Evolutionary conservation across 495 filamentous ascomycete genomes (phyloP).

Genomic region (Xylaria longipes): DNA sequence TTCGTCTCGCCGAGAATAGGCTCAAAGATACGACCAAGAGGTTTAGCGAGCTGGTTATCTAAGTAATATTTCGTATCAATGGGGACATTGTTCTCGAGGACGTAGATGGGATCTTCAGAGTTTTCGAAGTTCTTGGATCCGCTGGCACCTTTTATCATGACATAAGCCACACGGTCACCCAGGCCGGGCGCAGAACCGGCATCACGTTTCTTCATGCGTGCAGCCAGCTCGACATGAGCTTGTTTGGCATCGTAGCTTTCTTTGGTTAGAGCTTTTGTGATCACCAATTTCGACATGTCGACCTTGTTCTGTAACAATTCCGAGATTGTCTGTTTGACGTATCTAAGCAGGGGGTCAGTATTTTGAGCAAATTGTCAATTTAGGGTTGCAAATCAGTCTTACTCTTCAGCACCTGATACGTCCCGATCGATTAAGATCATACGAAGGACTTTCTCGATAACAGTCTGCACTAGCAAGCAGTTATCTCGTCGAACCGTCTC

Average conservation of each 20-base stretch:
- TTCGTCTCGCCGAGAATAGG: slow-evolving; percentile 94
- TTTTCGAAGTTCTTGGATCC: slow-evolving; percentile 94
- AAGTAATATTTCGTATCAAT: slow-evolving; percentile 99
- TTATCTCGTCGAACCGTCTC: slow-evolving; percentile 98
- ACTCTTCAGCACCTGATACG: slow-evolving; percentile 90
- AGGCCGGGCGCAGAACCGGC: slow-evolving; percentile 92
- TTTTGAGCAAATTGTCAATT: background rate
- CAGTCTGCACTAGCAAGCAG: slow-evolving; percentile 91
- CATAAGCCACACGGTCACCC: slow-evolving; percentile 96
- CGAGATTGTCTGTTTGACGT: slow-evolving; percentile 94
- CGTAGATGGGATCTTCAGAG: slow-evolving; percentile 94
- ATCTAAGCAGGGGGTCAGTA: slow-evolving; percentile 59
- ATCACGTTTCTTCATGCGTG: slow-evolving; percentile 95
- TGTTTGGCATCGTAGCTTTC: slow-evolving; percentile 82
- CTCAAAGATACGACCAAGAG: slow-evolving; percentile 93
- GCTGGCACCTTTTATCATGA: slow-evolving; percentile 90
- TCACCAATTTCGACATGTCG: slow-evolving; percentile 99
- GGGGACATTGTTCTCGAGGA: slow-evolving; percentile 95
- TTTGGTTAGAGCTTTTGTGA: slow-evolving; percentile 95
- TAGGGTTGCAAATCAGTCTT: slow-evolving; percentile 47
- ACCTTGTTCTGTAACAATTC: slow-evolving; percentile 96
- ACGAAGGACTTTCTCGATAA: slow-evolving; percentile 94
- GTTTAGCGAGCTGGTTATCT: slow-evolving; percentile 96
- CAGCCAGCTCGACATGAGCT: slow-evolving; percentile 91
- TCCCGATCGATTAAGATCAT: slow-evolving; percentile 96